These are phyloP conservation scores for Macrolepiota fuliginosa DNA, from an alignment of 768 basidiomycete genomes.

Conservation along the genomic window DNA sequence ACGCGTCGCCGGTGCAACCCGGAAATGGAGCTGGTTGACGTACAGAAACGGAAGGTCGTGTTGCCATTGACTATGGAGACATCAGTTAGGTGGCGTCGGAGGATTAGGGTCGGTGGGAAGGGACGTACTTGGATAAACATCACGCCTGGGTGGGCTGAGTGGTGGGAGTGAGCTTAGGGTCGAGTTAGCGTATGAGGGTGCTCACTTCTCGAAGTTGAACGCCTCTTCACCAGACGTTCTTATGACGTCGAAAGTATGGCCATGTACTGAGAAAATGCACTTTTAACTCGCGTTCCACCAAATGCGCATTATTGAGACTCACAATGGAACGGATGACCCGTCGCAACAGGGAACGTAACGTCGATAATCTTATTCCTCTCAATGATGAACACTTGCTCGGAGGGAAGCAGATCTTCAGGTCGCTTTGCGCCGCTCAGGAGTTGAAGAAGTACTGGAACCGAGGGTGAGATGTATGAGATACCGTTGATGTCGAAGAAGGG, in stretches of 20 bases:
- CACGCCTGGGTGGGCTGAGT: conserved; percentile 15
- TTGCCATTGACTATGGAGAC: conserved; percentile 4
- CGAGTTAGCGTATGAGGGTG: neutral
- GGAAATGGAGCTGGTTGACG: neutral
- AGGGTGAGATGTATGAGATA: conserved; percentile 24
- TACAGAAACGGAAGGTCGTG: conserved; percentile 19
- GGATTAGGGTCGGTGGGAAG: neutral
- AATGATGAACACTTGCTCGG: conserved; percentile 17
- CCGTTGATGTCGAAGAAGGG: conserved; percentile 18
- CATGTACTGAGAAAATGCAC: conserved; percentile 11
- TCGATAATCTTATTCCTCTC: conserved; percentile 45
- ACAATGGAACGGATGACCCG: conserved; percentile 14
- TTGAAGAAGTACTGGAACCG: conserved; percentile 40
- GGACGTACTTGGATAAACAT: conserved; percentile 12
- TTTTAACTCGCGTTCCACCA: neutral
- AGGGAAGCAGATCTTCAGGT: conserved; percentile 28
- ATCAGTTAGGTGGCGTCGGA: neutral
- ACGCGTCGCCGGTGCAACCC: too few relatives aligned
- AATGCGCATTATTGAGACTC: neutral
- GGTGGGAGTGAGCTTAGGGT: neutral
- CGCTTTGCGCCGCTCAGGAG: conserved; percentile 19
- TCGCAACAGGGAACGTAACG: conserved; percentile 37
- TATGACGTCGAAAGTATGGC: conserved; percentile 17
- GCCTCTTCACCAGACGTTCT: conserved; percentile 1
- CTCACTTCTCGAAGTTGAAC: conserved; percentile 12